Base-by-base conservation (phyloP, 2,329 filamentous ascomycete genomes). In the Pleomassaria siparia region DNA sequence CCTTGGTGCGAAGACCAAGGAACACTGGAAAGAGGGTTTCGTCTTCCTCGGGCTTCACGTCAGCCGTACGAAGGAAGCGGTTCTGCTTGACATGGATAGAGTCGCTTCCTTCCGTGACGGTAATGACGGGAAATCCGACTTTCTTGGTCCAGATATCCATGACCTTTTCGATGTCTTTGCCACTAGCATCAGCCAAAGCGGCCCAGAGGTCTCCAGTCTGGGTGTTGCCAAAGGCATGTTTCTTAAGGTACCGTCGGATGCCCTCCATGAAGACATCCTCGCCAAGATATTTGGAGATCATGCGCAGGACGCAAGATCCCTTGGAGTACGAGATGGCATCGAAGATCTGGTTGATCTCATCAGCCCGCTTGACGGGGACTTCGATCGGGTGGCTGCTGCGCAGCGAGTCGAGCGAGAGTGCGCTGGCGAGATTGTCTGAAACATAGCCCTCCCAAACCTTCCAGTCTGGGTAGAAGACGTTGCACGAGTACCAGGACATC, bases 141-240 rank as follows among this genome's bases (percentile, higher is more conserved):
- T 96, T 87, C 80, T 96, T 96, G 43, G 92, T 97, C 92, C 92
- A 97, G 56, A 92, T 89, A 45, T 91, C 87, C 86, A 96, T 96
- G 47, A 96, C 87, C 52, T 89, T 82, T 63, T 90, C 85, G 13
- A 97, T 87, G 43, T 91, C 87, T 75, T 96, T 95, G 51, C 91
- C 91, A 65, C 91, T 96, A 15, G 90, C 92, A 53, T 91, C 86
- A 51, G 86, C 87, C 33, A 97, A 80, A 25, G 91, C 88, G 48
- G 87, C 84, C 92, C 92, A 97, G 20, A 97, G 80, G 63, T 97
- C 91, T 43, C 86, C 83, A 1, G 92, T 97, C 69, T 89, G 81
- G 1, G 92, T 96, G 77, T 97, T 97, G 39, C 89, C 88, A 67
- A 94, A 97, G n/a, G 91, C 90, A 68, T 96, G 91, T 76, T 94